Conservation (phyloP, 306 rosid species). For the Vigna trinervia region DNA sequence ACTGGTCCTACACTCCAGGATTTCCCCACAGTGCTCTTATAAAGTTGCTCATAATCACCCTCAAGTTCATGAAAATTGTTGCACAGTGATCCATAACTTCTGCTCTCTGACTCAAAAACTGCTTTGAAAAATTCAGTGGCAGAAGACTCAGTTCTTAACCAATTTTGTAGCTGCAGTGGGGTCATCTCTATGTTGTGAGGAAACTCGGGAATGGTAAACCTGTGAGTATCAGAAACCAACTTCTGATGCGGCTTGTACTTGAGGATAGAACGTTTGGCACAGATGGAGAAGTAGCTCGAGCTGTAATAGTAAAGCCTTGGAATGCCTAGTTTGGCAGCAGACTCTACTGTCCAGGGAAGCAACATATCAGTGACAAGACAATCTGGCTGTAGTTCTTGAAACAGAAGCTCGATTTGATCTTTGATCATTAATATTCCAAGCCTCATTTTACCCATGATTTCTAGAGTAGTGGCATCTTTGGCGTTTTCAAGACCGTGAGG, state of each 20-base stretch:
- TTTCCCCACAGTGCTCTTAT: slow-evolving; percentile 25
- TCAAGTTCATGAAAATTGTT: slow-evolving; percentile 46
- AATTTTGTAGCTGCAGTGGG: slow-evolving; percentile 1
- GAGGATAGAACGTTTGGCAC: background rate
- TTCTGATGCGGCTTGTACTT: slow-evolving; percentile 38
- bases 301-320: slow-evolving; percentile 45
- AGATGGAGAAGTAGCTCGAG: slow-evolving; percentile 39
- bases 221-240: slow-evolving; percentile 29
- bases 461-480: slow-evolving; percentile 17
- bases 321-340: slow-evolving; percentile 37
- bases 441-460: background rate
- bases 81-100: slow-evolving; percentile 45
- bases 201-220: slow-evolving; percentile 35
- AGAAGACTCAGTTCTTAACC: background rate
- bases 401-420: slow-evolving; percentile 30
- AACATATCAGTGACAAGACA: slow-evolving; percentile 28
- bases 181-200: slow-evolving; percentile 42
- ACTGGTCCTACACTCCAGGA: slow-evolving; percentile 48
- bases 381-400: slow-evolving; percentile 41
- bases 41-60: slow-evolving; percentile 40
- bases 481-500: slow-evolving; percentile 41
- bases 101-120: slow-evolving; percentile 33
- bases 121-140: background rate
- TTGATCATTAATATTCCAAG: slow-evolving; percentile 6
- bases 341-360: slow-evolving; percentile 44